Conservation (phyloP, 345 rosid species). For the Acer saccharum region DNA sequence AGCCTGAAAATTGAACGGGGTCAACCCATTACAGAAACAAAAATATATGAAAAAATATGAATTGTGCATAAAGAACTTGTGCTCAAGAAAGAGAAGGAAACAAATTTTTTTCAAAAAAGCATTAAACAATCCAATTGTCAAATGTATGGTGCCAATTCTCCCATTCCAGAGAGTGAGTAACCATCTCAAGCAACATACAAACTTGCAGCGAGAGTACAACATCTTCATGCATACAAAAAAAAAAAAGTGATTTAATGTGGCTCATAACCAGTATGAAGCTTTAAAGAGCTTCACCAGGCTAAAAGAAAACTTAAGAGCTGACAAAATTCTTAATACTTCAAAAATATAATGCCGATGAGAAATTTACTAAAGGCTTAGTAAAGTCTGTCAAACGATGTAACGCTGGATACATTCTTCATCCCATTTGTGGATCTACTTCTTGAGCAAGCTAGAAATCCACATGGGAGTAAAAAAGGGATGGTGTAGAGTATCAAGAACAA, state of each 20-base stretch:
- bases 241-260: background rate
- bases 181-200: background rate
- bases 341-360: background rate
- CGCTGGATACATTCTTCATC: background rate
- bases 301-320: background rate
- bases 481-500: background rate
- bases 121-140: background rate
- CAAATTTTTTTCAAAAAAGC: background rate
- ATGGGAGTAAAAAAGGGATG: background rate
- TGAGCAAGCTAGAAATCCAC: background rate
- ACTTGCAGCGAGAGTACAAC: background rate
- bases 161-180: background rate
- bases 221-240: background rate
- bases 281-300: background rate
- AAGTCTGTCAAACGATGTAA: background rate
- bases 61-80: background rate
- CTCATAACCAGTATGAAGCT: background rate
- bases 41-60: background rate
- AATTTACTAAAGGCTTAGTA: background rate
- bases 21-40: background rate
- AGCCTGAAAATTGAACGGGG: slow-evolving; percentile 8
- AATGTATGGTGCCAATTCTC: background rate
- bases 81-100: background rate
- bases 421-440: background rate
- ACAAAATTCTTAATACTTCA: background rate